These are phyloP conservation scores for Tetrapisispora pingtungensis DNA, from an alignment of 805 yeast genomes.

Conservation along the genomic window DNA sequence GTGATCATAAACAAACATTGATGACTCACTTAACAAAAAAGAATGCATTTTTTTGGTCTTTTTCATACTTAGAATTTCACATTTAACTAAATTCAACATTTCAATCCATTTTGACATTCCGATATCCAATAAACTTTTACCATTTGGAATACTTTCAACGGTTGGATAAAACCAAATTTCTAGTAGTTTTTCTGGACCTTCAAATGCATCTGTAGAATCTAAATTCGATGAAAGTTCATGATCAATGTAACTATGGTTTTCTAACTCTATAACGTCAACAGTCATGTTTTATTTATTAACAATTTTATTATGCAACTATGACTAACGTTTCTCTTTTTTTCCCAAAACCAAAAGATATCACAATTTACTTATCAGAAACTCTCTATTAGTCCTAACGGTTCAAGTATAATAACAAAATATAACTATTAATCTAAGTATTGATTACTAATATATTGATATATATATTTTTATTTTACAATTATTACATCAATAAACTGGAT, in stretches of 20 bases:
- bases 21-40: slow-evolving; percentile 78
- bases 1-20: slow-evolving; percentile 80
- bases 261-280: slow-evolving; percentile 1
- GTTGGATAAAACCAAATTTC: slow-evolving; percentile 78
- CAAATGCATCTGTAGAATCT: slow-evolving; percentile 88
- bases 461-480: too few species aligned
- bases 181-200: slow-evolving; percentile 91
- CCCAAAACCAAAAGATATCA: too few species aligned
- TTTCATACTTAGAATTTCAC: slow-evolving; percentile 78
- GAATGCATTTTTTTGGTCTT: slow-evolving; percentile 63
- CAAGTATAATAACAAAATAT: too few species aligned
- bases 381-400: too few species aligned
- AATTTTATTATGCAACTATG: too few species aligned
- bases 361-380: too few species aligned
- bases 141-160: slow-evolving; percentile 27
- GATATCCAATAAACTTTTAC: slow-evolving; percentile 32
- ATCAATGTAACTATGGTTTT: slow-evolving; percentile 49
- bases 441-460: too few species aligned
- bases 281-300: neutral
- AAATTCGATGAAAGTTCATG: slow-evolving; percentile 67
- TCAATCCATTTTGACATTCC: slow-evolving; percentile 59
- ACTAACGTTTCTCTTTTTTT: too few species aligned
- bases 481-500: too few species aligned
- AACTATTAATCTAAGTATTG: neutral
- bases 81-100: slow-evolving; percentile 70